A percentile compares a stretch with the other conserved stretches of the same genome.
phyloP scores from a whole-genome alignment of 225 moss, liverwort and hornwort genomes.

The Physcomitrium patens region DNA sequence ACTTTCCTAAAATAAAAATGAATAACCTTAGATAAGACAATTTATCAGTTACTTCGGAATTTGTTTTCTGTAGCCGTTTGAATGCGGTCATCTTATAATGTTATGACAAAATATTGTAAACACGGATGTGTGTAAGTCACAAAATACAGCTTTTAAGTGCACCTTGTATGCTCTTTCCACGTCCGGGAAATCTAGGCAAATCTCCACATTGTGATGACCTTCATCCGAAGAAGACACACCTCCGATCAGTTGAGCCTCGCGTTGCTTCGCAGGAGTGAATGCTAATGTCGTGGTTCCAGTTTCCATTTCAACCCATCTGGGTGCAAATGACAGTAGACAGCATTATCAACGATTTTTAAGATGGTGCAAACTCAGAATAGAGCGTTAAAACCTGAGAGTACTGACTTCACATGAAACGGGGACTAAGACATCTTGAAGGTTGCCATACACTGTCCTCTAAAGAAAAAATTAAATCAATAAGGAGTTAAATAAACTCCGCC shows the following conservation, averaged over 20 bases:
- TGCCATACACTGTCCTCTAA: not conserved
- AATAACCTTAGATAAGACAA: no score
- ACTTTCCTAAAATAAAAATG: no score
- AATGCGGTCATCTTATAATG: not conserved
- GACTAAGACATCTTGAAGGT: not conserved
- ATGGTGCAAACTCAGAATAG: not conserved
- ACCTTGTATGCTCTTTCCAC: constrained; percentile 85
- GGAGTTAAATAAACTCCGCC: not conserved
- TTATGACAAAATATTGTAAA: not conserved
- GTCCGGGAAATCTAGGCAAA: constrained; percentile 62
- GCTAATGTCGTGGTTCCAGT: constrained; percentile 78
- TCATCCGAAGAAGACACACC: constrained; percentile 45
- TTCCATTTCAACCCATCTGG: constrained; percentile 85
- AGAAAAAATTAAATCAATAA: no score
- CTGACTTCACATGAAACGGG: not conserved
- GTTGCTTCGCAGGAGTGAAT: constrained; percentile 79
- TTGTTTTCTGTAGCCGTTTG: no score
- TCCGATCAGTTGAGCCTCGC: constrained; percentile 64
- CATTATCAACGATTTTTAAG: not conserved
- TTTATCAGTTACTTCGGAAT: no score
- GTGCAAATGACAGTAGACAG: not conserved
- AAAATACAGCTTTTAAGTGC: not conserved
- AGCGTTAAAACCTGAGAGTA: not conserved
- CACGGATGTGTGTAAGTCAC: not conserved
- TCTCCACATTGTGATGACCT: constrained; percentile 59